A percentile compares a stretch with the other conserved stretches of the same genome.
These are phyloP conservation scores for Beauveria scarabaeidicola DNA, from an alignment of 2,329 filamentous ascomycete species.

Conservation along the genomic window DNA sequence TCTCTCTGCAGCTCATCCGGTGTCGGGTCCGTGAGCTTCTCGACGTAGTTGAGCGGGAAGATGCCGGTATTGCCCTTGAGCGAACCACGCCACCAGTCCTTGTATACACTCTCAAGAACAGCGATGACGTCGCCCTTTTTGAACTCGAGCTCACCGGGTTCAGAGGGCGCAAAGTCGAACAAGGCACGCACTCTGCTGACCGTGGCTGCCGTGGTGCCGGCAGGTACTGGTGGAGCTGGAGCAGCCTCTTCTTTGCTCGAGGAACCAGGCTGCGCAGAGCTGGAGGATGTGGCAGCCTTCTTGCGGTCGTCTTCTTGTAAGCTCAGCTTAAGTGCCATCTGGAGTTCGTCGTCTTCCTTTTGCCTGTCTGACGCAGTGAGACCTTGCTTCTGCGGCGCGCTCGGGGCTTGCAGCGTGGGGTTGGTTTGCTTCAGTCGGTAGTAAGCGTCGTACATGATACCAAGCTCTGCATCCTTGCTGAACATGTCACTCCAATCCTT, in stretches of 20 bases:
- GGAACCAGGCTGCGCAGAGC: slow-evolving; percentile 24
- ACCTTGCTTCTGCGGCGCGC: slow-evolving; percentile 84
- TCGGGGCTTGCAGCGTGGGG: slow-evolving; percentile 82
- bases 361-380: slow-evolving; percentile 84
- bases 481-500: slow-evolving; percentile 96
- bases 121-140: slow-evolving; percentile 96
- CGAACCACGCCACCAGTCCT: slow-evolving; percentile 99
- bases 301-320: slow-evolving; percentile 76
- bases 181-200: slow-evolving; percentile 89
- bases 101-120: slow-evolving; percentile 94
- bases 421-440: slow-evolving; percentile 76
- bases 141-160: slow-evolving; percentile 91
- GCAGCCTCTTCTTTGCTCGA: slow-evolving; percentile 33
- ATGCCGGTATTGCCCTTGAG: slow-evolving; percentile 92
- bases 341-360: slow-evolving; percentile 94
- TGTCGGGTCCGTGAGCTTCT: slow-evolving; percentile 92
- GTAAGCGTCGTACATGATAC: slow-evolving; percentile 96
- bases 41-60: slow-evolving; percentile 96
- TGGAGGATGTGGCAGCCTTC: slow-evolving; percentile 33
- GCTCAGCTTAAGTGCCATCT: slow-evolving; percentile 89
- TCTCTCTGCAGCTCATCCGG: slow-evolving; percentile 89
- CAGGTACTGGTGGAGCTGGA: slow-evolving; percentile 51
- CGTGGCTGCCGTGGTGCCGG: slow-evolving; percentile 89
- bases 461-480: slow-evolving; percentile 75
- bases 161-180: slow-evolving; percentile 90